Evolutionary conservation across 768 basidiomycete species (phyloP), one percentile per base, ranked within the genome.

Genomic region (Basidioascus undulatus): DNA sequence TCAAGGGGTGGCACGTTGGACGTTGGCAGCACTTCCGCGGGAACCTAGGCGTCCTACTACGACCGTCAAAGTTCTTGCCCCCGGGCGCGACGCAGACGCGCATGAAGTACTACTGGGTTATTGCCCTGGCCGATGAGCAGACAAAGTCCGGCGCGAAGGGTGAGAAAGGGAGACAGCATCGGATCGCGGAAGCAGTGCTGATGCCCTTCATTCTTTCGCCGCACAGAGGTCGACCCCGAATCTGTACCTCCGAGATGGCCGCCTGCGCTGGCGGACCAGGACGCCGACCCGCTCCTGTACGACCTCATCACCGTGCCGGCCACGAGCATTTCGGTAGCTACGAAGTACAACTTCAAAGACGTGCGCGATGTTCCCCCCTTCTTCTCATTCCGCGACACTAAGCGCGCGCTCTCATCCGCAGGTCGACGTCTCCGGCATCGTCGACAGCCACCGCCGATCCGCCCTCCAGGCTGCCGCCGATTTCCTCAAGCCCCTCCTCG

Each of bases 11-110:
- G n/a, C n/a, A n/a, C n/a, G n/a, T n/a, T n/a, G n/a, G n/a, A n/a
- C n/a, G n/a, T n/a, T n/a, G n/a, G n/a, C n/a, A 89, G 84, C 79
- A 83, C 55, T 86, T 81, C 56, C 63, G 60, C 42, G 65, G 63
- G 15, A 76, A 73, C 39, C 56, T 72, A 18, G 86, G 69, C 5
- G 63, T 87, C 20, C 49, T 89, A 13, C 62, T 92, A 28, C 76
- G 74, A 52, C 64, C 63, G 35, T 71, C 70, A 35, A 69, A 64
- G 3, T 55, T 65, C n/a, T 64, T n/a, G n/a, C n/a, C n/a, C n/a
- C n/a, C n/a, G n/a, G n/a, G n/a, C n/a, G n/a, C n/a, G n/a, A n/a
- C n/a, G n/a, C n/a, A n/a, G n/a, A n/a, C n/a, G n/a, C n/a, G 66
- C 43, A 55, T 62, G 31, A 70, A 63, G 47, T 63, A 63, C 3